Evolutionary conservation across 1,284 basidiomycete species (phyloP), one percentile per base, ranked within the genome.

Genomic region (Ceratobasidium sp.): DNA sequence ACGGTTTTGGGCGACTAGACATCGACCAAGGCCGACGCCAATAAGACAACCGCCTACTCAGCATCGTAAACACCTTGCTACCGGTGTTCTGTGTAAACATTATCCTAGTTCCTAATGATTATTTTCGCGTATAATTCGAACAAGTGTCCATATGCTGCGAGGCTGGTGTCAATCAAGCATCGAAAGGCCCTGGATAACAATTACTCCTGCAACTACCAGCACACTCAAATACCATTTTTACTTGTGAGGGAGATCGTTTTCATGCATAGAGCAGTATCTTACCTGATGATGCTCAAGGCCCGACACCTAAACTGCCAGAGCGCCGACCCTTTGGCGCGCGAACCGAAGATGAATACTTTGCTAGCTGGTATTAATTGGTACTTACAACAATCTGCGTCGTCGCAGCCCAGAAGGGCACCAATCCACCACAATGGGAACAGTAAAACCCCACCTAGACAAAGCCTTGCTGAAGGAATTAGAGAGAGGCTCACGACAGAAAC

Each of bases 231-330:
- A 13, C 30, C 16, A 58, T 30, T 16, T 61, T 38, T 5, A 38
- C 35, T 11, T 38, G 11, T 61, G 41, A 41, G 21, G 9, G 8
- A 44, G n/a, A 55, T 28, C 8, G 35, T n/a, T 11, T 14, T 44
- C 43, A 21, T 11, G 11, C 11, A 38, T 28, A 26, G 2, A 54
- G 14, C 21, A 61, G 26, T 16, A 49, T 32, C 38, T 32, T 13
- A 70, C 67, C 67, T 70, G 23, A 70, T 70, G 18, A 70, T 70
- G 16, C 54, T 59, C 16, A 70, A 26, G 9, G 26, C 67, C 4
- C 67, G 67, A 26, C 67, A 70, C 46, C 67, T 57, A 59, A 70
- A 70, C 21, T 70, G 54, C 67, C 67, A 70, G 9, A 70, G 50
- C 14, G 26, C 46, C 18, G 67, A 70, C 67, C 67, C 67, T 70